phyloP scores from a whole-genome alignment of 257 asterid genomes.

The Anisodus tanguticus region DNA sequence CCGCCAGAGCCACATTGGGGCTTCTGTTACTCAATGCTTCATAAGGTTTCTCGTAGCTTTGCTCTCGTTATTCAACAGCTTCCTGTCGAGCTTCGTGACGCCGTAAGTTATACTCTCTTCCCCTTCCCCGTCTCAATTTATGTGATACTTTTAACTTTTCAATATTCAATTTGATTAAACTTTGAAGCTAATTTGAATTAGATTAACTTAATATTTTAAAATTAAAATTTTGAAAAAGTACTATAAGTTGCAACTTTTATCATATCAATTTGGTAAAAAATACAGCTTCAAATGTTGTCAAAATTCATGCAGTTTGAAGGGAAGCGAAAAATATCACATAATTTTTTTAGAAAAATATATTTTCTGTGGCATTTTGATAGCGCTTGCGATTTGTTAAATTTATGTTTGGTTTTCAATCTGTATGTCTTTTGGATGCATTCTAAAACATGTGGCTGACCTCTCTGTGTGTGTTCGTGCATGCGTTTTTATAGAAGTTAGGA shows the following conservation, averaged over 20 bases:
- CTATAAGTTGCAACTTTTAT: no score
- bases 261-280: no score
- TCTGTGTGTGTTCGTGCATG: not conserved
- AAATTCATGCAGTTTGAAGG: no score
- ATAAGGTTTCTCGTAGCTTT: constrained; percentile 88
- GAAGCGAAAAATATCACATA: no score
- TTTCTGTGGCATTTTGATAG: not conserved
- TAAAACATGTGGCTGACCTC: not conserved
- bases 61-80: constrained; percentile 93
- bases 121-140: no score
- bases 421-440: not conserved
- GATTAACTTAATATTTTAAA: no score
- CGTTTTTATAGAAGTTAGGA: not conserved
- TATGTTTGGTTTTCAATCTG: not conserved
- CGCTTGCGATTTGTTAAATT: not conserved
- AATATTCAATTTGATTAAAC: no score
- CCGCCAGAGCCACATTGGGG: constrained; percentile 94
- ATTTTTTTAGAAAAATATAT: not conserved
- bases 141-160: no score
- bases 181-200: no score
- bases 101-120: constrained; percentile 51
- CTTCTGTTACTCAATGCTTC: constrained; percentile 88
- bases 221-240: no score
- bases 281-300: no score
- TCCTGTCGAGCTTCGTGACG: constrained; percentile 90